phyloP scores from a whole-genome alignment of 805 yeast species.

The Kurtzmaniella fragi region DNA sequence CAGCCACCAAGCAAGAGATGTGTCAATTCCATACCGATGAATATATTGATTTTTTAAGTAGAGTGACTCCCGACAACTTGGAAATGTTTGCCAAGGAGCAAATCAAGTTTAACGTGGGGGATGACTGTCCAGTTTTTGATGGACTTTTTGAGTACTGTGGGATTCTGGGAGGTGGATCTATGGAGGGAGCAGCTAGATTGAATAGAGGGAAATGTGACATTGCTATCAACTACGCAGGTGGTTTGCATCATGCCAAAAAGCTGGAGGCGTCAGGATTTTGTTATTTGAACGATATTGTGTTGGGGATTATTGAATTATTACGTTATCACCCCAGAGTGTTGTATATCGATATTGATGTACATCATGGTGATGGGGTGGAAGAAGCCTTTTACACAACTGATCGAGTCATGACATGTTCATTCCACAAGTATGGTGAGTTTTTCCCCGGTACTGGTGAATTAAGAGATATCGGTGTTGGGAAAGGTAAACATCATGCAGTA shows the following conservation, averaged over 20 bases:
- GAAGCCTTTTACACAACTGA: conserved; percentile 95
- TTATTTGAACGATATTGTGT: conserved; percentile 89
- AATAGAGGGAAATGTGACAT: conserved; percentile 87
- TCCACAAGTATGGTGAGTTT: conserved; percentile 94
- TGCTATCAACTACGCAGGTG: conserved; percentile 96
- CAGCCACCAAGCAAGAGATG: conserved; percentile 97
- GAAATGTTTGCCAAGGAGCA: conserved; percentile 85
- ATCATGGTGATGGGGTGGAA: conserved; percentile 98
- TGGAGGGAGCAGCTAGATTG: conserved; percentile 88
- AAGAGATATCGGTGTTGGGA: conserved; percentile 86
- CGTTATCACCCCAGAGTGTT: conserved; percentile 89
- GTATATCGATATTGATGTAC: conserved; percentile 92
- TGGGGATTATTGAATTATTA: conserved; percentile 79
- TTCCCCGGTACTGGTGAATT: conserved; percentile 97
- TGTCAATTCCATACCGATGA: conserved; percentile 98
- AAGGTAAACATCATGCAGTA: conserved; percentile 83
- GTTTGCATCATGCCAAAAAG: conserved; percentile 97
- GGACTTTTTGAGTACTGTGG: conserved; percentile 91
- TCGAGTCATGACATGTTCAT: conserved; percentile 93
- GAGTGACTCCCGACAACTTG: conserved; percentile 90
- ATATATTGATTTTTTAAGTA: conserved; percentile 83
- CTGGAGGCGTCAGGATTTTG: conserved; percentile 95
- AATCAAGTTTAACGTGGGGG: conserved; percentile 91
- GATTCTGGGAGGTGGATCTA: conserved; percentile 88
- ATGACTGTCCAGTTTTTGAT: conserved; percentile 93